Evolutionary conservation across 371 early-diverging fungal species (phyloP).

Genomic region (Circinella umbellata): DNA sequence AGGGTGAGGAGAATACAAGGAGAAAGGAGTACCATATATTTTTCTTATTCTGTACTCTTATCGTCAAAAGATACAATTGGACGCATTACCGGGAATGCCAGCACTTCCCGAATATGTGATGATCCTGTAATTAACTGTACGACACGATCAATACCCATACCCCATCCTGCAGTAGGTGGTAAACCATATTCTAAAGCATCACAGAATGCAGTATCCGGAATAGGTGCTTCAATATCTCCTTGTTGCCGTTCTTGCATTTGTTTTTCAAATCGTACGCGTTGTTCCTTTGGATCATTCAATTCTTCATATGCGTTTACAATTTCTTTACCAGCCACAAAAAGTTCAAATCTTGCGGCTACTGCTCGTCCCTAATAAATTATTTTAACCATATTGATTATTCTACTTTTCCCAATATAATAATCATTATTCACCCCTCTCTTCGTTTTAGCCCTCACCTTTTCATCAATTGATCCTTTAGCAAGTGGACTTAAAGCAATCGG

Average conservation of each 20-base stretch:
- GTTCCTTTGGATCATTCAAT: constrained; percentile 98
- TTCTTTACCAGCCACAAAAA: constrained; percentile 93
- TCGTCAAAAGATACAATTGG: constrained; percentile 10
- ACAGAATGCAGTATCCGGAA: constrained; percentile 87
- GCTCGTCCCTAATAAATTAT: constrained; percentile 39
- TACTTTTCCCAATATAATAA: too few species aligned
- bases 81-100: constrained; percentile 84
- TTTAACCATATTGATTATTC: neutral
- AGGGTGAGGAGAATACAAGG: too few species aligned
- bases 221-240: constrained; percentile 88
- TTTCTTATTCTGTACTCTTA: neutral
- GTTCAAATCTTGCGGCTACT: constrained; percentile 88
- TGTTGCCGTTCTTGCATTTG: constrained; percentile 70
- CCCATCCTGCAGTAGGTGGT: constrained; percentile 99
- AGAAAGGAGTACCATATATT: neutral
- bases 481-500: constrained; percentile 94
- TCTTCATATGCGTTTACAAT: constrained; percentile 99
- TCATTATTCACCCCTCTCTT: too few species aligned
- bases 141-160: constrained; percentile 97
- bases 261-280: constrained; percentile 81
- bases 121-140: constrained; percentile 88
- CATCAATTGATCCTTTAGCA: constrained; percentile 73
- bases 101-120: constrained; percentile 89
- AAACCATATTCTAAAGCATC: constrained; percentile 93
- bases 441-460: constrained; percentile 19